These are phyloP conservation scores for Staphylotrichum tortipilum DNA, from an alignment of 495 filamentous ascomycete species.

Conservation along the genomic window DNA sequence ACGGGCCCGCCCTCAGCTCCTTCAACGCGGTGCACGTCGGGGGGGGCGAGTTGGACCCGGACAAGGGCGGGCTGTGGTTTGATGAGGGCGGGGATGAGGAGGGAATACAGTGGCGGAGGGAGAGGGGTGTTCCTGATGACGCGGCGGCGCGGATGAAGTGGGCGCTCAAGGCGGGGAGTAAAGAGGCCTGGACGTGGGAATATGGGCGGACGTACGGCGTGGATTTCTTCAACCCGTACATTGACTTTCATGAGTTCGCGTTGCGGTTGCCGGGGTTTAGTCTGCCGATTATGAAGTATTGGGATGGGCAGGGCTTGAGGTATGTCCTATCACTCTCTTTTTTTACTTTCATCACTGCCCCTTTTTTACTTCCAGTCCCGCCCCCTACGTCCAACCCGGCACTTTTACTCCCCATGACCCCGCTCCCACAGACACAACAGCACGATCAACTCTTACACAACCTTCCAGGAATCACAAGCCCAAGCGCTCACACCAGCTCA, in stretches of 20 bases:
- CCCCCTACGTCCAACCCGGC: too few species aligned
- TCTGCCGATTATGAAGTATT: constrained; percentile 68
- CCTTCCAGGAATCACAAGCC: constrained; percentile 20
- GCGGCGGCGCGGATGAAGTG: constrained; percentile 52
- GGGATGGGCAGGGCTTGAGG: constrained; percentile 60
- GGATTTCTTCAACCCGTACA: constrained; percentile 90
- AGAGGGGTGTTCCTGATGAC: constrained; percentile 43
- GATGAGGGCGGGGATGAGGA: constrained; percentile 63
- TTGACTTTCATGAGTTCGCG: constrained; percentile 76
- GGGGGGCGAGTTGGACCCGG: constrained; percentile 32
- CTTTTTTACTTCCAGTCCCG: constrained; percentile 3
- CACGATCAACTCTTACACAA: too few species aligned
- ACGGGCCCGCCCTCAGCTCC: constrained; percentile 63
- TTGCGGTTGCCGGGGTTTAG: constrained; percentile 71
- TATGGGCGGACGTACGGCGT: constrained; percentile 52
- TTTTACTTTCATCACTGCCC: background rate
- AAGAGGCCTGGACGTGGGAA: constrained; percentile 42
- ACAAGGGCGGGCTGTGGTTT: constrained; percentile 45
- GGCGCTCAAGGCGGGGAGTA: constrained; percentile 47
- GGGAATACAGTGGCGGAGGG: constrained; percentile 42
- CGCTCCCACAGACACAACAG: too few species aligned
- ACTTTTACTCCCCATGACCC: too few species aligned
- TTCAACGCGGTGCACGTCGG: constrained; percentile 68
- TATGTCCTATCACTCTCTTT: constrained; percentile 25
- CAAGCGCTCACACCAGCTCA: constrained; percentile 58